Base-by-base conservation (phyloP, 116 monocot genomes). In the Papilionanthe hybrid region DNA sequence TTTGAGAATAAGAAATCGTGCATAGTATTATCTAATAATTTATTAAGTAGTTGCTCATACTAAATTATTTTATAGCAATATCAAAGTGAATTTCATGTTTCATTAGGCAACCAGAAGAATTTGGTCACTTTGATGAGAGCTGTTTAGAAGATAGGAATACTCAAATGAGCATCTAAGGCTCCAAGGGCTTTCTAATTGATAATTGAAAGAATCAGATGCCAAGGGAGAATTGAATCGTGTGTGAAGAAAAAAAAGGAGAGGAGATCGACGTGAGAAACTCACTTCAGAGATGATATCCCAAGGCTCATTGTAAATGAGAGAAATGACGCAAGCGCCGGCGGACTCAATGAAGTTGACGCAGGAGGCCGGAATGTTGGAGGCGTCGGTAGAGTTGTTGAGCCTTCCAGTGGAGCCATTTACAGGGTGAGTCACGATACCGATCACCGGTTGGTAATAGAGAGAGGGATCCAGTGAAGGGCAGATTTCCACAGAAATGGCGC, bases 341-440 rank as follows among this genome's bases (percentile, higher is more conserved):
- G 96, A 86, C 83, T 96, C 90, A 48, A 92, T 92, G 75, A 96
- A 93, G 73, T 92, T 96, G 75, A 96, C 92, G 44, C 92, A 96
- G 23, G 96, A 96, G 10, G 96, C 90, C 10, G 92, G 86, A 71
- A 96, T 91, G 78, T 93, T 86, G 75, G 96, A 91, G 18, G 81
- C 83, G 53, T 72, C 68, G 18, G 93, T 84, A 72, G 60, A 75
- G 74, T 92, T 90, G 65, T 80, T 88, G 76, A 91, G 85, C 79
- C 91, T 83, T 3, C 96, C 96, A 18, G 72, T 78, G 53, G 92
- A 90, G 25, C 93, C 93, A 72, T 96, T 90, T 42, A 91, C 93
- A 22, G 93, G 96, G 72, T 96, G 96, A 44, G 79, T 74, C 23
- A 94, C 89, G 72, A 96, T 93, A n/a, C 96, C 96, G 86, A 96